Evolutionary conservation across 2,329 filamentous ascomycete genomes (phyloP).

Genomic region (Trichoderma sp.): DNA sequence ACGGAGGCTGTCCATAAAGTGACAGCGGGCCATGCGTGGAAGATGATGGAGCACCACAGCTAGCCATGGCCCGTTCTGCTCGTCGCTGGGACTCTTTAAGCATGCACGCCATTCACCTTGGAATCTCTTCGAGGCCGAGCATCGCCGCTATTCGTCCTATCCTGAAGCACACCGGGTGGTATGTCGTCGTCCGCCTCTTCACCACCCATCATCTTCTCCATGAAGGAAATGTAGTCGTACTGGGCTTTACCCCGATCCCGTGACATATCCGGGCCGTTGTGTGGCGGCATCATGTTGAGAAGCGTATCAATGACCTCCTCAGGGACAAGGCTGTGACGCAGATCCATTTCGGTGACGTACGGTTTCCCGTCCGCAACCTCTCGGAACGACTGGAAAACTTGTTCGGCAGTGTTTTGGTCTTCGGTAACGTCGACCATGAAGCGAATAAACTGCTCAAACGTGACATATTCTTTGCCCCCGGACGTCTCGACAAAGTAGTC

Average conservation of each 20-base stretch:
- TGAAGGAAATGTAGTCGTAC: conserved; percentile 95
- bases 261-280: conserved; percentile 80
- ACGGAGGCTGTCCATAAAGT: neutral
- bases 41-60: neutral
- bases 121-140: conserved; percentile 33
- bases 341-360: conserved; percentile 96
- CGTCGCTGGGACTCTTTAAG: neutral
- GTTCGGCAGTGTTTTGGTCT: conserved; percentile 97
- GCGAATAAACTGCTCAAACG: conserved; percentile 97
- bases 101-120: conserved; percentile 35
- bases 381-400: conserved; percentile 95
- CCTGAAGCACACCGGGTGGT: conserved; percentile 33
- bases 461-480: conserved; percentile 72
- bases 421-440: conserved; percentile 99
- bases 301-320: conserved; percentile 96
- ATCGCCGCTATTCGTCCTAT: conserved; percentile 34
- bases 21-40: neutral
- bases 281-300: conserved; percentile 77
- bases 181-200: conserved; percentile 30
- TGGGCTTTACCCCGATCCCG: conserved; percentile 81
- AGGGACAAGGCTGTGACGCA: conserved; percentile 89
- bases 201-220: conserved; percentile 74
- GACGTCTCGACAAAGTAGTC: conserved; percentile 89
- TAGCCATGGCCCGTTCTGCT: neutral
- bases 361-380: conserved; percentile 98